Base-by-base conservation (phyloP, 2,329 filamentous ascomycete genomes). In the Apiospora saccharicola region DNA sequence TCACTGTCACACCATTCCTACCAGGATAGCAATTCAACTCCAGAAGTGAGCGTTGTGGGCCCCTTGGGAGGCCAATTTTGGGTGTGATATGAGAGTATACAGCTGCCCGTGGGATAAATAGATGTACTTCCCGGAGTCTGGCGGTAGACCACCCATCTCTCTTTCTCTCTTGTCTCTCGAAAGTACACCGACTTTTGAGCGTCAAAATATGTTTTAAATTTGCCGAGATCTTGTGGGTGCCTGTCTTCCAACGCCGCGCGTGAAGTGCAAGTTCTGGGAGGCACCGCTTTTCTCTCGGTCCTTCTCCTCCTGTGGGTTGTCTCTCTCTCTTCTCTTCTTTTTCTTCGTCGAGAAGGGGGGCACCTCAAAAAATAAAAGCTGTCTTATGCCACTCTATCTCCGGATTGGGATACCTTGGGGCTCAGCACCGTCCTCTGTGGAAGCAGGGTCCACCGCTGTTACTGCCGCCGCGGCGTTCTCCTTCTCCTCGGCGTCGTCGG, bases 391-490 rank as follows among this genome's bases (percentile, higher is more conserved):
- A 24, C 10, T 76, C 80, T 84, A 92, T 86, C 89, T 87, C 76
- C 90, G 87, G 78, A 93, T 92, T 26, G 91, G 90, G 73, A 93
- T 91, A 57, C 86, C 87, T 76, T 89, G 86, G 7, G 74, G 75
- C 72, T 79, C 71, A 67, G 73, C 70, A 34, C 69, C 73, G 72
- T 22, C 67, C 6, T 41, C 70, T 6, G 44, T 46, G 43, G 67
- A 64, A 47, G 67, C 43, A 37, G 78, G 76, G 61, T 81, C 84
- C 37, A 86, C 53, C 2, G 34, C 57, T 8, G n/a, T 24, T 51
- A n/a, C 76, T 57, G 81, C 84, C 43, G 86, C 57, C 0, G 53
- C 57, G 1, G 57, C 57, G 34, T 41, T 41, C 10, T 22, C 83
- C 76, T 87, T 84, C 53, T 79, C 79, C 73, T 85, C 84, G 68